Percentiles rank a stretch among this genome's conserved stretches.
Conservation (phyloP, 768 basidiomycete genomes). For the Nidula microcarpa region DNA sequence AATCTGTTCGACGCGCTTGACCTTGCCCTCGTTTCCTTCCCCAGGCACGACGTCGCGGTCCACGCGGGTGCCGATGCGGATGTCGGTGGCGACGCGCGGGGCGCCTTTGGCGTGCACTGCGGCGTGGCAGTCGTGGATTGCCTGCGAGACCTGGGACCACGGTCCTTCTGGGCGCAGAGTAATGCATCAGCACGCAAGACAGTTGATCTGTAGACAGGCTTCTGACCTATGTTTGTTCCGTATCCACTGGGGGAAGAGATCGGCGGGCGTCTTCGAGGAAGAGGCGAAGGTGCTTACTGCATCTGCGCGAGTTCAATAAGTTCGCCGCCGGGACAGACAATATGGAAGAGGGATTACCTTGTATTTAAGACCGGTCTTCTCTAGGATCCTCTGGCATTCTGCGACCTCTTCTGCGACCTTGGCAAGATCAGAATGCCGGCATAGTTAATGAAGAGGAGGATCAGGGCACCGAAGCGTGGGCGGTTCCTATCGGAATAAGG, state of each 20-base stretch:
- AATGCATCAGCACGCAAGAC: not conserved
- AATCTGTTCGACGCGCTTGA: constrained; percentile 79
- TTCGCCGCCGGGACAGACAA: constrained; percentile 1
- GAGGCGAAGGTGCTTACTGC: constrained; percentile 47
- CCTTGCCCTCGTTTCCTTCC: constrained; percentile 75
- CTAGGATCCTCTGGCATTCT: constrained; percentile 79
- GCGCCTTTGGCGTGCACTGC: constrained; percentile 79
- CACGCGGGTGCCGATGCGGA: constrained; percentile 89
- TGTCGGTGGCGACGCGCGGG: constrained; percentile 83
- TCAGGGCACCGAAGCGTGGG: constrained; percentile 54
- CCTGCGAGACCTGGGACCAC: constrained; percentile 79
- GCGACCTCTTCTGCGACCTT: constrained; percentile 78
- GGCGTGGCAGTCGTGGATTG: constrained; percentile 88
- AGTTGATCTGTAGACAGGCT: not conserved
- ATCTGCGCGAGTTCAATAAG: constrained; percentile 38
- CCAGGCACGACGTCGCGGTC: constrained; percentile 62
- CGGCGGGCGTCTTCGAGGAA: not conserved
- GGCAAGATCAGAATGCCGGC: constrained; percentile 3
- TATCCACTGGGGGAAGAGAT: constrained; percentile 58
- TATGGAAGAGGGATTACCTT: constrained; percentile 41
- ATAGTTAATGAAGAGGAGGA: not conserved
- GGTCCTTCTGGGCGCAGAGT: constrained; percentile 59
- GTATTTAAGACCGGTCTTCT: constrained; percentile 79
- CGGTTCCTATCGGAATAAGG: constrained; percentile 82
- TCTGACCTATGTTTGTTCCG: constrained; percentile 81